These are phyloP conservation scores for Catenaria anguillulae DNA, from an alignment of 371 early-diverging fungal species.

Conservation along the genomic window DNA sequence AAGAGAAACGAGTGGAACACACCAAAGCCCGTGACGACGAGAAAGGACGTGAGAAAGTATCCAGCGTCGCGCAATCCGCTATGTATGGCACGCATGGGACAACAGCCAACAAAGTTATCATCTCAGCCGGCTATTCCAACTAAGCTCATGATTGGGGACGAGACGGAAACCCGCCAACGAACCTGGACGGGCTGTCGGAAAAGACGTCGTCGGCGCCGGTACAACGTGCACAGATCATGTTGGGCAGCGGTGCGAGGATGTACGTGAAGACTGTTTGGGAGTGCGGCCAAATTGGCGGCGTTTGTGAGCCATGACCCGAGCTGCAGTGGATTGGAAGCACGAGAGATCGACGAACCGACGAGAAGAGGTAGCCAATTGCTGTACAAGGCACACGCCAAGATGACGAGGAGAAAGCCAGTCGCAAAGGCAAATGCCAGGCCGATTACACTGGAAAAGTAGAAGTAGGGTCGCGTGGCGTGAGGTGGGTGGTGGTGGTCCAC, in stretches of 20 bases:
- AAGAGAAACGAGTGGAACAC: neutral
- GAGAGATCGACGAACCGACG: constrained; percentile 36
- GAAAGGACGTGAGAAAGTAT: constrained; percentile 2
- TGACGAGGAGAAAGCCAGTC: constrained; percentile 72
- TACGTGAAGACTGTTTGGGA: constrained; percentile 49
- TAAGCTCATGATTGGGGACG: no score
- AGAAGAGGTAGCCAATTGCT: constrained; percentile 88
- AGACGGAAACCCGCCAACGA: neutral
- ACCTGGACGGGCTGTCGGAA: constrained; percentile 56
- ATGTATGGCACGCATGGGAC: neutral
- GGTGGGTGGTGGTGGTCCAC: no score
- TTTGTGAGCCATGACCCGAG: no score
- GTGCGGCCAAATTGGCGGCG: no score
- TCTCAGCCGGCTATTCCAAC: no score
- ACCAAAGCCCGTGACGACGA: constrained; percentile 5
- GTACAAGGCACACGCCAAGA: constrained; percentile 79
- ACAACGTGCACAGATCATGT: constrained; percentile 60
- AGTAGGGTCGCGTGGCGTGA: no score
- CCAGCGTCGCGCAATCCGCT: neutral
- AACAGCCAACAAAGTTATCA: no score
- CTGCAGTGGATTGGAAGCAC: no score
- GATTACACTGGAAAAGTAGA: constrained; percentile 49
- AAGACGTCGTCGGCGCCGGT: constrained; percentile 56
- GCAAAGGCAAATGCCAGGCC: constrained; percentile 72
- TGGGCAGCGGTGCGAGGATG: constrained; percentile 77